A percentile compares a stretch with the other conserved stretches of the same genome.
phyloP scores from a whole-genome alignment of 148 eudicot genomes.

The Diospyros kaki region DNA sequence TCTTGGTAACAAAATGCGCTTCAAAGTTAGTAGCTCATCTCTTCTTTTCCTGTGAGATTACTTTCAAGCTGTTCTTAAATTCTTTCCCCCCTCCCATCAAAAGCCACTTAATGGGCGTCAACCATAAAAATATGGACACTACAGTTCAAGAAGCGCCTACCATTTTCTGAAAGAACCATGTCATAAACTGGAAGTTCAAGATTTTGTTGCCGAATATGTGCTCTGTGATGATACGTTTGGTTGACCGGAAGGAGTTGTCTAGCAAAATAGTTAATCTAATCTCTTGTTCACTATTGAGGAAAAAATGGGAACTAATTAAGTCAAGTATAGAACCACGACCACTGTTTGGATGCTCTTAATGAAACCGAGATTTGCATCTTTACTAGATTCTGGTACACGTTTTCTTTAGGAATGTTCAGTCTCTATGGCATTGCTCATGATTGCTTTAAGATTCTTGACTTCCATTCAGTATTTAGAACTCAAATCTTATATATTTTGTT shows the following conservation, averaged over 20 bases:
- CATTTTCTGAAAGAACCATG: background rate
- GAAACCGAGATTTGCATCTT: background rate
- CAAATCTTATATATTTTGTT: background rate
- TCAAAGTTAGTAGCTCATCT: conserved; percentile 38
- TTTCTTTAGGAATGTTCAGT: background rate
- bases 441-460: background rate
- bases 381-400: background rate
- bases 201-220: background rate
- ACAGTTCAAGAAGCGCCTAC: background rate
- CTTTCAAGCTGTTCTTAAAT: background rate
- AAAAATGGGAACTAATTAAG: too few species aligned
- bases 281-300: too few species aligned
- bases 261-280: background rate
- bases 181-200: background rate
- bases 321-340: background rate
- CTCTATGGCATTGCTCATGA: background rate
- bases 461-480: background rate
- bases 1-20: conserved; percentile 42
- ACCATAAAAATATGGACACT: background rate
- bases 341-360: background rate
- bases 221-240: background rate
- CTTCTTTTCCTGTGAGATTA: background rate
- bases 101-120: background rate
- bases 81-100: background rate
- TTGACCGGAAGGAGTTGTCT: background rate